Conservation (phyloP, 176 grass and related monocot genomes). For the Phyllostachys edulis region DNA sequence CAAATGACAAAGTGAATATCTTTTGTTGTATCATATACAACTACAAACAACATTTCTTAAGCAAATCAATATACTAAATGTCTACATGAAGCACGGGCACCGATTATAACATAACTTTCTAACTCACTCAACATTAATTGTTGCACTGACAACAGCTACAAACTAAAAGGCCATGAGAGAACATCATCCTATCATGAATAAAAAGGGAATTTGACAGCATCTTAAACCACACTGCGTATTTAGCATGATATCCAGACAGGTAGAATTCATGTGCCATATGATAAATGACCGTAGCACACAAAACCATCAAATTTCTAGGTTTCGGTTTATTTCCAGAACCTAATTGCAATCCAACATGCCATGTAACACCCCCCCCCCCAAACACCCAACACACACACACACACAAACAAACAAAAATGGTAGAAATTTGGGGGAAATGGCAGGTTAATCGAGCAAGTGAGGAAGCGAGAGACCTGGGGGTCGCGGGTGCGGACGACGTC, state of each 20-base stretch:
- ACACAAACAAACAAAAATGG: background rate
- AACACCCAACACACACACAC: background rate
- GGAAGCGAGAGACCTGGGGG: slow-evolving; percentile 44
- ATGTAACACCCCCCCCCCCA: background rate
- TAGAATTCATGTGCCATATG: background rate
- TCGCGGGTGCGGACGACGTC: slow-evolving; percentile 83
- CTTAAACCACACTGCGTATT: background rate
- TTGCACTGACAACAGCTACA: background rate
- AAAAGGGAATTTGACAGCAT: background rate
- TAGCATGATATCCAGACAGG: background rate
- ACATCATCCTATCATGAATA: background rate
- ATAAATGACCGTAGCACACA: background rate
- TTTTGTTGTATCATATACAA: slow-evolving; percentile 7
- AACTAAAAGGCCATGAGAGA: background rate
- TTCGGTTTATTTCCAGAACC: background rate
- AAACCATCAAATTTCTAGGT: background rate
- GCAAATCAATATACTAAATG: background rate
- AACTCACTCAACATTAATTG: background rate
- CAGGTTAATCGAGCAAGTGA: background rate
- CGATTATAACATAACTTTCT: background rate
- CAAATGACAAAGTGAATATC: background rate
- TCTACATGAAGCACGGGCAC: background rate
- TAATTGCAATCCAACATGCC: background rate
- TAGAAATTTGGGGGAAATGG: slow-evolving; percentile 4
- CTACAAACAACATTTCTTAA: background rate